Percentiles rank a stretch among this genome's conserved stretches.
Conservation (phyloP, 192 early-diverging fungal genomes). For the Gigaspora rosea region DNA sequence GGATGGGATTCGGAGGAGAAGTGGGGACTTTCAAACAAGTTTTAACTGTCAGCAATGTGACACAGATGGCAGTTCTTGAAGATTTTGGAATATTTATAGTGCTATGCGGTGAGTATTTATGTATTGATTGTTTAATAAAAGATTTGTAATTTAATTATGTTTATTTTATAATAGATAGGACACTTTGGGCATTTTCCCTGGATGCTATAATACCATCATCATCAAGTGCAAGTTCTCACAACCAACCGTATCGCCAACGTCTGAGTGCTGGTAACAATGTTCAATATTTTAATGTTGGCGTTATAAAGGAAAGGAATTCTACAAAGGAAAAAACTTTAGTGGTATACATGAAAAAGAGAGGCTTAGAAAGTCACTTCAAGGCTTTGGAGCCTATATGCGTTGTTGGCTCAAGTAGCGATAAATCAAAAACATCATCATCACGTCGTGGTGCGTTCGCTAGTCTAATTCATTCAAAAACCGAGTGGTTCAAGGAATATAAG, state of each 20-base stretch:
- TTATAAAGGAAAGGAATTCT: constrained; percentile 38
- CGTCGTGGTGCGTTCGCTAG: neutral
- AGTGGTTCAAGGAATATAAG: constrained; percentile 60
- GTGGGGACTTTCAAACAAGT: constrained; percentile 48
- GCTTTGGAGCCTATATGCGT: constrained; percentile 40
- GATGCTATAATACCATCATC: constrained; percentile 51
- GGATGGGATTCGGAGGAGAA: constrained; percentile 62
- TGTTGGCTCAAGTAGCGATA: constrained; percentile 3
- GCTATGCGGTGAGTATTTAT: constrained; percentile 64
- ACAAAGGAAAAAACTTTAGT: constrained; percentile 40
- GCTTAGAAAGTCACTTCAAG: constrained; percentile 38
- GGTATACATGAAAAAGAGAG: constrained; percentile 43
- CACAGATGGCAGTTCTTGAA: constrained; percentile 85
- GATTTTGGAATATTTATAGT: constrained; percentile 78
- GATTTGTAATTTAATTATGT: neutral
- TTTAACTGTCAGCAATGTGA: constrained; percentile 68
- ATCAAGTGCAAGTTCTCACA: constrained; percentile 30
- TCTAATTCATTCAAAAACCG: constrained; percentile 35
- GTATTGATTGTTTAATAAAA: neutral
- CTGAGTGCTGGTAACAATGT: constrained; percentile 49
- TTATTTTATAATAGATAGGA: constrained; percentile 49
- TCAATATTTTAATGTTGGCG: constrained; percentile 54
- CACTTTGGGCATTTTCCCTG: constrained; percentile 75
- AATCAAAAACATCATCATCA: constrained; percentile 22
- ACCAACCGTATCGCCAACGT: constrained; percentile 52